Percentiles rank a stretch among this genome's conserved stretches.
phyloP scores from a whole-genome alignment of 2,329 filamentous ascomycete genomes.

The Tolypocladium tundrense region DNA sequence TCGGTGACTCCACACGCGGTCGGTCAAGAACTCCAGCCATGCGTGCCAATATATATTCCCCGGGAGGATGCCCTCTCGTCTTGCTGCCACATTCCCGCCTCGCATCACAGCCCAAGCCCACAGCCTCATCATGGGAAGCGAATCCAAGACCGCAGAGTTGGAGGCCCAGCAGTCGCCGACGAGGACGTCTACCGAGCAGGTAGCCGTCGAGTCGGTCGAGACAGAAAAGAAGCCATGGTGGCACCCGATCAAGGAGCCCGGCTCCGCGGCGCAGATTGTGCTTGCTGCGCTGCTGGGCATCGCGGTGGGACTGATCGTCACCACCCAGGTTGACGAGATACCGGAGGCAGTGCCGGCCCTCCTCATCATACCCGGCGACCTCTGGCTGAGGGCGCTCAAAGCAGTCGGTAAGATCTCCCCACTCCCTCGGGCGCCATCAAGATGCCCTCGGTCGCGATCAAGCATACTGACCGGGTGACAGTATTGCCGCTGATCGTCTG shows the following conservation, averaged over 20 bases:
- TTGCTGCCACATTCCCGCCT: neutral
- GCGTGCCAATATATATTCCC: neutral
- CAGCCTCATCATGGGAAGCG: neutral
- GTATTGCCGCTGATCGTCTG: neutral
- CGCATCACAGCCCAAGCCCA: neutral
- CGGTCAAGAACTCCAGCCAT: neutral
- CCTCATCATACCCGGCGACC: neutral
- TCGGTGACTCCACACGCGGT: neutral
- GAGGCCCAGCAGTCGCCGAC: neutral
- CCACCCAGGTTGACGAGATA: neutral
- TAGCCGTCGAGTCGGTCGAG: neutral
- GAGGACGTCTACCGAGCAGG: no score
- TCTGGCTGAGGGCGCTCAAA: neutral
- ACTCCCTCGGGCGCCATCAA: neutral
- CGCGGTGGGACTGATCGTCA: neutral
- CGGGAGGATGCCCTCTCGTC: neutral
- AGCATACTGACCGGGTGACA: neutral
- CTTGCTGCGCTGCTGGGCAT: neutral
- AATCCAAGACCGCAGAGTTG: neutral
- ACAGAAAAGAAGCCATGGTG: neutral
- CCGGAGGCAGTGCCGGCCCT: neutral
- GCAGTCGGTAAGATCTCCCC: neutral
- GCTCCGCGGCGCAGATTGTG: neutral
- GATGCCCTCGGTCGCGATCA: neutral
- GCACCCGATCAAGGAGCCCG: constrained; percentile 7